Base-by-base conservation (phyloP, 164 flowering plant genomes). In the Umbilicus rupestris region DNA sequence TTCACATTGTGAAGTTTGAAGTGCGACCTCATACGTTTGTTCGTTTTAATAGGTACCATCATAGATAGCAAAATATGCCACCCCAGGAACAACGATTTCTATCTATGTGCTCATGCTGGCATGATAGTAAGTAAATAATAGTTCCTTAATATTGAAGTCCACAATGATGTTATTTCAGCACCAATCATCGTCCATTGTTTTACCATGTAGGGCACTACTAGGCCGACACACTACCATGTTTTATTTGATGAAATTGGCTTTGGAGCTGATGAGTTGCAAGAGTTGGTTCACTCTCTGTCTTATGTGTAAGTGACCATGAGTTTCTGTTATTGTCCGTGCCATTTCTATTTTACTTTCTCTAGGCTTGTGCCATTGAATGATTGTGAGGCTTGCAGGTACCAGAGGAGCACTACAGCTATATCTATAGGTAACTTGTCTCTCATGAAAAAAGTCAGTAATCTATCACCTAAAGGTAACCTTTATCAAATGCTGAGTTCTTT, bases 31-130 rank as follows among this genome's bases (percentile, higher is more conserved):
- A 33, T n/a, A 46, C 44, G 7, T 39, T 41, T 31, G 20, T 69
- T 37, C 68, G 45, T 63, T 39, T 4, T 37, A 74, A 55, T 73
- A 94, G 99, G 99, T 3, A 94, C 97, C 0, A 76, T 94, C 0
- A 78, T 94, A 24, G 99, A 94, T 73, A 88, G 62, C 64, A 79
- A 78, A 68, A 70, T 94, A 8, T 83, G 96, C 63, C 99, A 94
- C 74, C 96, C 99, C 0, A 60, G 74, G 10, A 82, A 80, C 76
- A 78, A 89, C 74, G 99, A 92, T 30, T 94, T 94, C 76, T 94
- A 91, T 66, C 79, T 94, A 63, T 94, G 99, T 67, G 85, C 96
- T 0, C 97, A 94, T 72, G 96, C 93, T 35, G 97, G 99, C 49
- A 83, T 82, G 93, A 91, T 91, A 75, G 99, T 91, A 69, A 91